Base-by-base conservation (phyloP, 164 flowering plant species). In the Chloranthus sessilifolius region DNA sequence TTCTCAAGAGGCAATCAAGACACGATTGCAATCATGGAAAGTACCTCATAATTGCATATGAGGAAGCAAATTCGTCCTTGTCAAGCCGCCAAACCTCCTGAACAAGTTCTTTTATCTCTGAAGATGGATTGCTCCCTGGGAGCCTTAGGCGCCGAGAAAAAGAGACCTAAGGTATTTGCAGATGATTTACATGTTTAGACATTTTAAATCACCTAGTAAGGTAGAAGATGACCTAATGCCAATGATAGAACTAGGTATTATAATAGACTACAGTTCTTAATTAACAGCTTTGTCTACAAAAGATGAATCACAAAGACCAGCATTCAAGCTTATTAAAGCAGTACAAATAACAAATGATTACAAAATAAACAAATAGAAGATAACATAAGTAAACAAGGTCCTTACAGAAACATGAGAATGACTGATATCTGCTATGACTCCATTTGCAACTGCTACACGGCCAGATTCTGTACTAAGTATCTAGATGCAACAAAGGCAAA, bases 41-140 rank as follows among this genome's bases (percentile, higher is more conserved):
- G 22, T 63, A 88, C 99, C 99, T 79, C 97, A 83, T 94, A 38
- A 80, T 49, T 54, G 85, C 80, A 76, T 73, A 86, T 21, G 90
- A 81, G 35, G 90, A 53, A 62, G 71, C 53, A 21, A 57, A 3
- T 72, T 86, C 96, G 66, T 94, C 99, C 77, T 89, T 94, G 67
- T 87, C 82, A 63, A 94, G 74, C 52, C 68, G 80, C 95, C 96
- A 94, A 14, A 79, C 66, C 65, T 76, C 78, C 41, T 55, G 60
- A 49, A 41, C 45, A 46, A 92, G 81, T 61, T 79, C 81, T 17
- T 43, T 46, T 17, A 57, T 58, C 49, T 64, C 71, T 46, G 75
- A 64, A 50, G 77, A 52, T 33, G 59, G 33, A 3, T 49, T 67
- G 46, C 78, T 71, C 61, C 88, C 55, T 42, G 97, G 99, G 60